Percentiles rank a stretch among this genome's conserved stretches.
Evolutionary conservation across 169 alveolate species (phyloP).

Genomic region (Eimeria acervulina): DNA sequence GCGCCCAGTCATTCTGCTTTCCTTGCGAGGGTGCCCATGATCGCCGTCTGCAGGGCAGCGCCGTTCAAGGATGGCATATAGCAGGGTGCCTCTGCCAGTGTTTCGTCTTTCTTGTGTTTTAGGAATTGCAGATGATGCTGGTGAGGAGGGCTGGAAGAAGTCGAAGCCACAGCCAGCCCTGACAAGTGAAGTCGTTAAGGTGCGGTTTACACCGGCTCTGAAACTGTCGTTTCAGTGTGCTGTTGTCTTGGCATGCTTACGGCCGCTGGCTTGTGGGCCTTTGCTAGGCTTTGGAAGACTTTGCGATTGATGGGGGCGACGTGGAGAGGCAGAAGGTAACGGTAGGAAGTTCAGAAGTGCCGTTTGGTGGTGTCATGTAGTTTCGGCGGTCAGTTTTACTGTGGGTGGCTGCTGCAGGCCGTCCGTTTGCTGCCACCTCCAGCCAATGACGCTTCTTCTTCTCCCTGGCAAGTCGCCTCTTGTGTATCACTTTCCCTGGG

Average conservation of each 20-base stretch:
- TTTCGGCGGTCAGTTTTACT: neutral
- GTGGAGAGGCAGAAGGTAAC: neutral
- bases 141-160: neutral
- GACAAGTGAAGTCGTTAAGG: neutral
- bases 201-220: neutral
- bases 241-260: neutral
- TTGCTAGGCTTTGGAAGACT: neutral
- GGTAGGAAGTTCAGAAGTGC: neutral
- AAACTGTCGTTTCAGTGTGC: neutral
- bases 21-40: neutral
- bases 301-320: neutral
- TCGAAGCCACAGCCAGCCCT: neutral
- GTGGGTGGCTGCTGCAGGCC: constrained; percentile 32
- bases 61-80: neutral
- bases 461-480: constrained; percentile 60
- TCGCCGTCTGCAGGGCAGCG: neutral
- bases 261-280: neutral
- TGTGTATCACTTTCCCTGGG: constrained; percentile 58
- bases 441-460: neutral
- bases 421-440: constrained; percentile 56
- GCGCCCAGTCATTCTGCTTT: neutral
- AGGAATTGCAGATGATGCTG: neutral
- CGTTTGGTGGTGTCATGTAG: neutral
- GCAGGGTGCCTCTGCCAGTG: neutral
- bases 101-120: neutral